phyloP scores from a whole-genome alignment of 2,329 filamentous ascomycete genomes.

The Pseudocercospora musae region DNA sequence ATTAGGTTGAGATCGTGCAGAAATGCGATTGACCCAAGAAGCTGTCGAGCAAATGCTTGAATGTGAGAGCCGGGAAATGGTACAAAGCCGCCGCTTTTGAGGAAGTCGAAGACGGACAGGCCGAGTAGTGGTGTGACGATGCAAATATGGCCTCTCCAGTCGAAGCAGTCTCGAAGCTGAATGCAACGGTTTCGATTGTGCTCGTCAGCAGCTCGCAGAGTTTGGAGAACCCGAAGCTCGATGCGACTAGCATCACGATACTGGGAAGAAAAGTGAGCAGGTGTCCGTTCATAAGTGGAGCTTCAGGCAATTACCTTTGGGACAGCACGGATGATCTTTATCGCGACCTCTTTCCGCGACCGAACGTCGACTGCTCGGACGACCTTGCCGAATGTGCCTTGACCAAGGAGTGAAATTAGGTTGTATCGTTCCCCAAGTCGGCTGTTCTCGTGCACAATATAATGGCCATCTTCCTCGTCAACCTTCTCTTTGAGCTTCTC shows the following conservation, averaged over 20 bases:
- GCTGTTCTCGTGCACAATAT: conserved; percentile 84
- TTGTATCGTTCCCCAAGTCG: conserved; percentile 86
- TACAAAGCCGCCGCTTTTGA: conserved; percentile 92
- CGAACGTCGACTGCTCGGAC: conserved; percentile 83
- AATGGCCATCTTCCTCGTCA: conserved; percentile 96
- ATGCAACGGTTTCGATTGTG: conserved; percentile 95
- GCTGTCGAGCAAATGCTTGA: conserved; percentile 89
- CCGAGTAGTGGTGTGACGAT: conserved; percentile 74
- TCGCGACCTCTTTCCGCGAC: conserved; percentile 77
- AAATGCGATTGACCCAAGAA: conserved; percentile 98
- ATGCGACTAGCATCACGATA: conserved; percentile 95
- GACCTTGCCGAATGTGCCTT: conserved; percentile 97
- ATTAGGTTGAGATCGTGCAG: conserved; percentile 96
- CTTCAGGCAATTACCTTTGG: conserved; percentile 59
- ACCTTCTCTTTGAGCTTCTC: conserved; percentile 59
- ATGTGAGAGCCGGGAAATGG: conserved; percentile 99
- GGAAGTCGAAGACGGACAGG: conserved; percentile 96
- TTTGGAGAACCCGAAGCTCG: conserved; percentile 87
- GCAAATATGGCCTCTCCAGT: conserved; percentile 96
- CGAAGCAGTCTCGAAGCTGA: conserved; percentile 92
- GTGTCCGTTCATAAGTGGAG: neutral
- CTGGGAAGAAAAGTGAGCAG: conserved; percentile 19
- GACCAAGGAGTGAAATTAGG: conserved; percentile 84
- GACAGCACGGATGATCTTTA: conserved; percentile 97
- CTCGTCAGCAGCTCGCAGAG: conserved; percentile 84